A percentile compares a stretch with the other conserved stretches of the same genome.
phyloP scores from a whole-genome alignment of 2,329 filamentous ascomycete genomes.

The Talaromyces sp. region DNA sequence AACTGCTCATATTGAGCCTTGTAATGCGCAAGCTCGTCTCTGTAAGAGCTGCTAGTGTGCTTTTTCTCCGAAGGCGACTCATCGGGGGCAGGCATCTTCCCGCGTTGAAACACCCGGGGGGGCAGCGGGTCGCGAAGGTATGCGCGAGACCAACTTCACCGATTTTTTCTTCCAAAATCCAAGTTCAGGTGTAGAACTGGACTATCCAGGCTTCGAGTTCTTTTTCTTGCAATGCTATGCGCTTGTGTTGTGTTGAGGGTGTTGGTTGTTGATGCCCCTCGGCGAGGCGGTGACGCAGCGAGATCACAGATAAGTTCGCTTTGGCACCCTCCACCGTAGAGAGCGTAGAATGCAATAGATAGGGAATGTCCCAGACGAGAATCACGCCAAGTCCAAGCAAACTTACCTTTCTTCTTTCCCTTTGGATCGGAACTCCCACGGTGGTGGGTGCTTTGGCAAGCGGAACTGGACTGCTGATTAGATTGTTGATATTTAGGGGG shows the following conservation, averaged over 20 bases:
- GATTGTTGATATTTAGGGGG: conserved; percentile 3
- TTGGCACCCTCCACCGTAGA: conserved; percentile 24
- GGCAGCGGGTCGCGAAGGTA: conserved; percentile 18
- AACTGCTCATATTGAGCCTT: conserved; percentile 93
- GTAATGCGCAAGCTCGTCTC: conserved; percentile 89
- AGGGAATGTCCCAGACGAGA: conserved; percentile 6
- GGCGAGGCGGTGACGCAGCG: conserved; percentile 42
- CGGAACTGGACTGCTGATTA: conserved; percentile 6
- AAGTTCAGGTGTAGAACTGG: neutral
- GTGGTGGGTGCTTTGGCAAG: conserved; percentile 18
- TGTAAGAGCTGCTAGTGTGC: conserved; percentile 47
- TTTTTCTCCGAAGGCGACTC: conserved; percentile 42
- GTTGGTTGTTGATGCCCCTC: conserved; percentile 29
- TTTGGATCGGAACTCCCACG: conserved; percentile 12
- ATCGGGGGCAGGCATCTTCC: conserved; percentile 43
- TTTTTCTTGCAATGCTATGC: conserved; percentile 18
- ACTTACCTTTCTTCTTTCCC: conserved; percentile 15
- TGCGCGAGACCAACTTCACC: conserved; percentile 8
- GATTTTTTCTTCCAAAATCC: conserved; percentile 2
- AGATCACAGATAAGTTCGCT: conserved; percentile 21
- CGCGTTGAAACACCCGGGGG: conserved; percentile 23
- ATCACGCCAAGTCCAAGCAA: neutral
- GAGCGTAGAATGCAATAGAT: conserved; percentile 10
- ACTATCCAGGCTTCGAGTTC: neutral
- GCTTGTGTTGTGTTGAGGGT: neutral